phyloP scores from a whole-genome alignment of 805 yeast species.

The Suhomyces sp. region DNA sequence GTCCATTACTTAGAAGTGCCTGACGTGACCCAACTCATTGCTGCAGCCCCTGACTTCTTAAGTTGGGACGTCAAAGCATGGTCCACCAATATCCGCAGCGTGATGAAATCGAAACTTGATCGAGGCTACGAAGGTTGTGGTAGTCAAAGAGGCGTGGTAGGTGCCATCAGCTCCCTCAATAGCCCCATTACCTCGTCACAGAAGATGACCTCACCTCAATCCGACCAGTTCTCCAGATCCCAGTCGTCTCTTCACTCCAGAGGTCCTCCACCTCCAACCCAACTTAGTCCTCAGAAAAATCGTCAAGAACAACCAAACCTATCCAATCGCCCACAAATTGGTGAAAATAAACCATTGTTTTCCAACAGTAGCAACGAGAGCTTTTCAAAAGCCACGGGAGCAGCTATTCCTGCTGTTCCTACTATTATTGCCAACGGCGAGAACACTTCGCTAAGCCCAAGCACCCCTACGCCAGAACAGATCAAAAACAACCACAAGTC shows the following conservation, averaged over 20 bases:
- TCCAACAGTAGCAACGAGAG: background rate
- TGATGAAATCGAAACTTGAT: conserved; percentile 35
- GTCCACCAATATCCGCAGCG: conserved; percentile 27
- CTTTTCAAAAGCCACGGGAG: background rate
- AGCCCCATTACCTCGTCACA: conserved; percentile 27
- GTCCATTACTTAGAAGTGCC: conserved; percentile 40
- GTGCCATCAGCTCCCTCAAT: conserved; percentile 55
- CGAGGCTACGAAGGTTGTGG: conserved; percentile 74
- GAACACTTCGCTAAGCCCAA: background rate
- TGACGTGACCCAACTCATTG: conserved; percentile 25
- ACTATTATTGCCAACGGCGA: conserved; percentile 1
- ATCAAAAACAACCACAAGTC: conserved; percentile 27
- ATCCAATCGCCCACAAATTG: background rate
- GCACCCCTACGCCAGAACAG: background rate
- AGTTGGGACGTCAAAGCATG: conserved; percentile 39
- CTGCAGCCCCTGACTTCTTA: conserved; percentile 21
- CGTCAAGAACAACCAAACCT: background rate
- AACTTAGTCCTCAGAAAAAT: background rate
- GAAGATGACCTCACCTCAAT: background rate
- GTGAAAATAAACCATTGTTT: background rate
- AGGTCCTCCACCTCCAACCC: background rate
- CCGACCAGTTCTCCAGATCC: background rate
- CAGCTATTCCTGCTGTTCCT: background rate
- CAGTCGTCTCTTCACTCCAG: background rate
- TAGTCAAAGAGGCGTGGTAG: conserved; percentile 58